phyloP scores from a whole-genome alignment of 2,329 filamentous ascomycete genomes.

The Purpureocillium lavendulum region DNA sequence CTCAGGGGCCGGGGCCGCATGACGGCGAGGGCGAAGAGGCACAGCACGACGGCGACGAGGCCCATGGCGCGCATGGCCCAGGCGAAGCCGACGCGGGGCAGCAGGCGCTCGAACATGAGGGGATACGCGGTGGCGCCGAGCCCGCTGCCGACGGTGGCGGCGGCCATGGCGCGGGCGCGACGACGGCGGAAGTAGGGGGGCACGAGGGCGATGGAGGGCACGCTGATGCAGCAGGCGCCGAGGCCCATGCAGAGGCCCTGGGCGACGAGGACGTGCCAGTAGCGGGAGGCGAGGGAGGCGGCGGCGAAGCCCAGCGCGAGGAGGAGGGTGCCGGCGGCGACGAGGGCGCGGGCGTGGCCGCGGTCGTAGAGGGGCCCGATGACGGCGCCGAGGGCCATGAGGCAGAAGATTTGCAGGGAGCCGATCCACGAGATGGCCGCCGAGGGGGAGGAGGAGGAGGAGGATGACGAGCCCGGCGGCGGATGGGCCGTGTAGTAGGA shows the following conservation, averaged over 20 bases:
- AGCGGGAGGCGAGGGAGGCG: slow-evolving; percentile 24
- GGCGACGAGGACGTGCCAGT: slow-evolving; percentile 32
- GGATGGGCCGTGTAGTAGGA: slow-evolving; percentile 19
- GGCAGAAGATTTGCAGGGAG: slow-evolving; percentile 26
- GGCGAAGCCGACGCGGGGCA: slow-evolving; percentile 19
- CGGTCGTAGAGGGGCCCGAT: slow-evolving; percentile 30
- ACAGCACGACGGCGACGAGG: slow-evolving; percentile 22
- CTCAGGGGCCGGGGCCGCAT: slow-evolving; percentile 13
- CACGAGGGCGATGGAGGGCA: slow-evolving; percentile 30
- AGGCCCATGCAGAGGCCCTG: slow-evolving; percentile 34
- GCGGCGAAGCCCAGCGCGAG: slow-evolving; percentile 29
- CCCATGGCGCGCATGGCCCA: slow-evolving; percentile 26
- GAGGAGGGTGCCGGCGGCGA: slow-evolving; percentile 23
- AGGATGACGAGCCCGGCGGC: background rate
- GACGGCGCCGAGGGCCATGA: slow-evolving; percentile 26
- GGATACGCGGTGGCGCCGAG: slow-evolving; percentile 30
- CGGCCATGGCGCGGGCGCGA: slow-evolving; percentile 31
- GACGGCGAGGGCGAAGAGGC: slow-evolving; percentile 18
- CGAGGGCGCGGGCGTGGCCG: slow-evolving; percentile 23
- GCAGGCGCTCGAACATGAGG: slow-evolving; percentile 24
- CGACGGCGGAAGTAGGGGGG: slow-evolving; percentile 23
- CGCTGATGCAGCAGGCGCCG: slow-evolving; percentile 29
- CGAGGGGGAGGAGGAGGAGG: slow-evolving; percentile 15
- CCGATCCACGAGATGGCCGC: slow-evolving; percentile 27
- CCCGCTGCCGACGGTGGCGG: slow-evolving; percentile 31